A percentile compares a stretch with the other conserved stretches of the same genome.
These are phyloP conservation scores for Pseudogymnoascus verrucosus DNA, from an alignment of 2,329 filamentous ascomycete species.

Conservation along the genomic window DNA sequence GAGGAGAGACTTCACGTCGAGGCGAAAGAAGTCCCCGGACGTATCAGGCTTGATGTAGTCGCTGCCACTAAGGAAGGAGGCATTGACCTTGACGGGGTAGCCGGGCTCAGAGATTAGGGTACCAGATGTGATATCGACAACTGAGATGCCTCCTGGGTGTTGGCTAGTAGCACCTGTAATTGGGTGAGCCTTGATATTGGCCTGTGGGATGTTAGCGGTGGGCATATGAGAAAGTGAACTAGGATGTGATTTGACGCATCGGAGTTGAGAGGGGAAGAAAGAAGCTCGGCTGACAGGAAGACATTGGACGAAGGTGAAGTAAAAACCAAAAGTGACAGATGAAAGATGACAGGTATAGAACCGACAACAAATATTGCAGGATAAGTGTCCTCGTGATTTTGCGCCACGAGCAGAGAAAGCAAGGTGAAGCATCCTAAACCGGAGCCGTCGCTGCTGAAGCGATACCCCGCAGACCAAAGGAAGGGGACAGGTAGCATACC, in stretches of 20 bases:
- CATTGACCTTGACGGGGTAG: slow-evolving; percentile 31
- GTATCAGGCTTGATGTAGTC: slow-evolving; percentile 35
- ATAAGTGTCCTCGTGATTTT: neutral
- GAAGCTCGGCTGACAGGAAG: neutral
- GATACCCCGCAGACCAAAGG: slow-evolving; percentile 11
- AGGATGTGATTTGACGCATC: neutral
- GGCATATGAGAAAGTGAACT: neutral
- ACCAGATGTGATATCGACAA: slow-evolving; percentile 18
- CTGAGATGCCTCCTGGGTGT: slow-evolving; percentile 10
- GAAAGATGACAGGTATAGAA: neutral
- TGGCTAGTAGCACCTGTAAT: neutral
- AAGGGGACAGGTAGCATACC: slow-evolving; percentile 17
- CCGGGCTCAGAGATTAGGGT: slow-evolving; percentile 30
- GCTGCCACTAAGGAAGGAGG: slow-evolving; percentile 32
- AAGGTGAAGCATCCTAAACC: neutral
- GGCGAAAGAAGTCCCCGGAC: slow-evolving; percentile 30
- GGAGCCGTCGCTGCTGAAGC: neutral
- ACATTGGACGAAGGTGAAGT: neutral
- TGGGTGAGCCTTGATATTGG: neutral
- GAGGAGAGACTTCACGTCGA: slow-evolving; percentile 32
- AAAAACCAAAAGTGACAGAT: neutral
- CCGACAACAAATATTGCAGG: neutral
- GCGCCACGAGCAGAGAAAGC: neutral
- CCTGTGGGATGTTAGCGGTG: neutral
- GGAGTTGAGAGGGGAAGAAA: neutral